Percentiles rank a stretch among this genome's conserved stretches.
phyloP scores from a whole-genome alignment of 1,284 basidiomycete genomes.

The Fomitopsis schrenkii region DNA sequence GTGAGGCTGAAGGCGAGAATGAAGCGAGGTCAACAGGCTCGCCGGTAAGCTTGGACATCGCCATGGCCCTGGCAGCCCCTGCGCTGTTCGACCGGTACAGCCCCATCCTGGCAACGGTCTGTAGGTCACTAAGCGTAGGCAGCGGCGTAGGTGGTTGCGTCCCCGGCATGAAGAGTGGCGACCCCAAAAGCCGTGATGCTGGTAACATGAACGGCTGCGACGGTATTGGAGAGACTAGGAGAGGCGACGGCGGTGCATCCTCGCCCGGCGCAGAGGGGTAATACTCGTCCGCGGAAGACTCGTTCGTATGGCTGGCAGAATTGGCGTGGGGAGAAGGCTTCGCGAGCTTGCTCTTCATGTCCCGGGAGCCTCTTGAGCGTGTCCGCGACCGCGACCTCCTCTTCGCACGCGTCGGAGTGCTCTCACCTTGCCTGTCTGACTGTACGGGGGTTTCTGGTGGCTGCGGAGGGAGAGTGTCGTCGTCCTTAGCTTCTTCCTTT shows the following conservation, averaged over 20 bases:
- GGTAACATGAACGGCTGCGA: slow-evolving; percentile 49
- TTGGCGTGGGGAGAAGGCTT: slow-evolving; percentile 38
- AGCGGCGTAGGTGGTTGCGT: slow-evolving; percentile 65
- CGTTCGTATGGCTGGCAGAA: slow-evolving; percentile 34
- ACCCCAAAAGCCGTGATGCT: slow-evolving; percentile 44
- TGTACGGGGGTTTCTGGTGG: slow-evolving; percentile 19
- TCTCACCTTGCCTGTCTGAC: slow-evolving; percentile 27
- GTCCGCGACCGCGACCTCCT: slow-evolving; percentile 74
- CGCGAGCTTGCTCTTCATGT: slow-evolving; percentile 56
- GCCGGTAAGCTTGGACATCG: slow-evolving; percentile 71
- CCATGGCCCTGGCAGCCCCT: slow-evolving; percentile 56
- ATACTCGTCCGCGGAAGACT: slow-evolving; percentile 70
- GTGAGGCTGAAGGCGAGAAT: slow-evolving; percentile 36
- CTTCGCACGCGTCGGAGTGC: slow-evolving; percentile 34
- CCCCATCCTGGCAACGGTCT: slow-evolving; percentile 35
- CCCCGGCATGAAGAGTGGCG: slow-evolving; percentile 49
- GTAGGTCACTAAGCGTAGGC: slow-evolving; percentile 69
- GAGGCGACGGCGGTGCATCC: slow-evolving; percentile 42
- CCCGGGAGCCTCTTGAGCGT: slow-evolving; percentile 69
- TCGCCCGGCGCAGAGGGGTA: slow-evolving; percentile 29
- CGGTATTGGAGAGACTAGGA: slow-evolving; percentile 60
- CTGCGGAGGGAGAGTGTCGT: slow-evolving; percentile 18
- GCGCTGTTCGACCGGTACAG: slow-evolving; percentile 79
- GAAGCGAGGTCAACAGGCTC: slow-evolving; percentile 45
- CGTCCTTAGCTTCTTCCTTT: slow-evolving; percentile 16